Conservation (phyloP, 148 eudicot genomes). For the Dysphania ambrosioides region DNA sequence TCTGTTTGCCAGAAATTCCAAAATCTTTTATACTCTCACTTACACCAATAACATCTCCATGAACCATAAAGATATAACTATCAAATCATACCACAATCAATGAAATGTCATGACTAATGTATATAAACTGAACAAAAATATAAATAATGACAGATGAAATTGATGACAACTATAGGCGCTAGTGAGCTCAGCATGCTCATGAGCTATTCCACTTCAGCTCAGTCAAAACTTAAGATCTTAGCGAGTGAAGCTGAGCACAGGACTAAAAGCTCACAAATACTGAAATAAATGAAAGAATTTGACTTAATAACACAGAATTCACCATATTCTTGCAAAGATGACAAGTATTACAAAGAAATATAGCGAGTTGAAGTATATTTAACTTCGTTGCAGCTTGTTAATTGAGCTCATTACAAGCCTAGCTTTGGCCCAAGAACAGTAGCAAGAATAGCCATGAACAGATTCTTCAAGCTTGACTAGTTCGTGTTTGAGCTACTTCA, state of each 20-base stretch:
- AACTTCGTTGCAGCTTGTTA: not conserved
- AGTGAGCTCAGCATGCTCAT: not conserved
- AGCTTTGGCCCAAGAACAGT: not conserved
- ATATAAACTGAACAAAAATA: no score
- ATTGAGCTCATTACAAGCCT: not conserved
- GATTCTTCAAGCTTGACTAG: not conserved
- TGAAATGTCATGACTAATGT: no score
- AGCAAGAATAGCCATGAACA: not conserved
- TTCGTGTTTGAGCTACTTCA: not conserved
- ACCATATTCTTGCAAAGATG: not conserved
- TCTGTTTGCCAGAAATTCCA: not conserved
- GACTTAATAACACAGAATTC: not conserved
- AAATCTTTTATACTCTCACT: not conserved
- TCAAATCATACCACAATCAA: not conserved
- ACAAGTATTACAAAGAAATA: not conserved
- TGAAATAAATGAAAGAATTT: no score
- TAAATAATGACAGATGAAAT: slow-evolving; percentile 4
- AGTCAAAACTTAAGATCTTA: not conserved
- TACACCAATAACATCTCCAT: not conserved
- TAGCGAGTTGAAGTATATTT: not conserved
- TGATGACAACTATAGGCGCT: not conserved
- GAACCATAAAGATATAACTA: not conserved
- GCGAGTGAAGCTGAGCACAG: not conserved
- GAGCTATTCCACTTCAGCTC: not conserved
- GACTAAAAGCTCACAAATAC: not conserved